Evolutionary conservation across 2,329 filamentous ascomycete genomes (phyloP).

Genomic region (Fusarium pseudocircinatum): DNA sequence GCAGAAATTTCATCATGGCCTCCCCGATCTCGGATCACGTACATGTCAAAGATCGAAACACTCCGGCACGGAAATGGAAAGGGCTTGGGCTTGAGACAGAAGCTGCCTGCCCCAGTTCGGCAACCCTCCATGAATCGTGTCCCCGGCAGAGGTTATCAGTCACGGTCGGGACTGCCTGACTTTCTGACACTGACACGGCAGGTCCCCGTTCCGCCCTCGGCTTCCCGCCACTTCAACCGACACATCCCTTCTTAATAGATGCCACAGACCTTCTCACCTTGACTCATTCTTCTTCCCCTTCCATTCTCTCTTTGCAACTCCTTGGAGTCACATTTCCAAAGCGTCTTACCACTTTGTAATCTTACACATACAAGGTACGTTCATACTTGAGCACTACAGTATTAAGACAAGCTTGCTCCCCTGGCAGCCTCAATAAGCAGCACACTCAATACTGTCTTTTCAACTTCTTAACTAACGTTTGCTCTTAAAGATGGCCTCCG

Average conservation of each 20-base stretch:
- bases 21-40: background rate
- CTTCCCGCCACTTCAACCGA: slow-evolving; percentile 27
- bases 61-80: background rate
- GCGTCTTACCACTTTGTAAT: slow-evolving; percentile 10
- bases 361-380: slow-evolving; percentile 33
- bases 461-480: slow-evolving; percentile 13
- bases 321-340: slow-evolving; percentile 13
- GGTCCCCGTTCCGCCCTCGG: slow-evolving; percentile 22
- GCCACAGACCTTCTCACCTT: slow-evolving; percentile 8
- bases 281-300: slow-evolving; percentile 1
- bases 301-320: slow-evolving; percentile 8
- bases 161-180: slow-evolving; percentile 9
- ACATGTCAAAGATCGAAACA: background rate
- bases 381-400: background rate
- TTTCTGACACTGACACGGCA: slow-evolving; percentile 23
- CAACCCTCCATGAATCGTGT: slow-evolving; percentile 34
- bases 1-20: background rate
- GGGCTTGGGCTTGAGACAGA: background rate
- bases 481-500: slow-evolving; percentile 49
- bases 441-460: background rate
- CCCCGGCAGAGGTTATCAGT: slow-evolving; percentile 16
- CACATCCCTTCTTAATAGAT: slow-evolving; percentile 30
- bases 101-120: slow-evolving; percentile 22
- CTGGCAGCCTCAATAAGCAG: background rate
- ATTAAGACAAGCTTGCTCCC: background rate